Evolutionary conservation across 345 rosid genomes (phyloP), one percentile per base, ranked within the genome.

Genomic region (Lumnitzera racemosa): DNA sequence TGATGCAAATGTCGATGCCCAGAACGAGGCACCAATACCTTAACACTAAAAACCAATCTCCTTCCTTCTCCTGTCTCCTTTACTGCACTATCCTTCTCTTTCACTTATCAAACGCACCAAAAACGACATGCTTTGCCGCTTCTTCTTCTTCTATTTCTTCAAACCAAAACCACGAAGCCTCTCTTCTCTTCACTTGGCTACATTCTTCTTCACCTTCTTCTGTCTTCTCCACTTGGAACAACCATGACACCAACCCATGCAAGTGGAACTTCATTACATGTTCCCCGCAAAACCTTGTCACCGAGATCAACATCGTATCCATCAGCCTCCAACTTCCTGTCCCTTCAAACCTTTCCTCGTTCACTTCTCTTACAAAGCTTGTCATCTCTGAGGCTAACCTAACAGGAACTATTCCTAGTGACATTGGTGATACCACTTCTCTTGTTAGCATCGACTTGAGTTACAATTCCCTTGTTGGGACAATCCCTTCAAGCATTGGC

Each of bases 251-350:
- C 57, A 68, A 74, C 14, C 95, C 98, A 43, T 91, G 98, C 70
- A 76, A 76, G 68, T 91, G 96, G 98, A 68, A 89, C 74, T 83
- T 77, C 78, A 75, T 91, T 53, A 78, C 79, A 52, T 91, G 96
- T 15, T 83, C 95, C 15, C 60, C 81, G 27, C 80, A 71, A 63
- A 88, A 87, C 49, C 82, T 72, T 58, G 89, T 91, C 72, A 77
- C 86, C 43, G 79, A 76, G 51, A 91, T 91, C 68, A 61, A 64
- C 29, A 89, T 91, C 15, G 76, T 76, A 9, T 83, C 95, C 1
- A 49, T 84, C 36, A 75, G 80, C 58, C 77, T 91, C 43, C 67
- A 85, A 58, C 70, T 80, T 23, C 79, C 98, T 9, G 27, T 85
- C 23, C 81, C 87, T 23, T 50, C 74, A 25, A 86, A 79, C 64